Evolutionary conservation across 352 stramenopile species (phyloP).

Genomic region (Elongisporangium senticosum): DNA sequence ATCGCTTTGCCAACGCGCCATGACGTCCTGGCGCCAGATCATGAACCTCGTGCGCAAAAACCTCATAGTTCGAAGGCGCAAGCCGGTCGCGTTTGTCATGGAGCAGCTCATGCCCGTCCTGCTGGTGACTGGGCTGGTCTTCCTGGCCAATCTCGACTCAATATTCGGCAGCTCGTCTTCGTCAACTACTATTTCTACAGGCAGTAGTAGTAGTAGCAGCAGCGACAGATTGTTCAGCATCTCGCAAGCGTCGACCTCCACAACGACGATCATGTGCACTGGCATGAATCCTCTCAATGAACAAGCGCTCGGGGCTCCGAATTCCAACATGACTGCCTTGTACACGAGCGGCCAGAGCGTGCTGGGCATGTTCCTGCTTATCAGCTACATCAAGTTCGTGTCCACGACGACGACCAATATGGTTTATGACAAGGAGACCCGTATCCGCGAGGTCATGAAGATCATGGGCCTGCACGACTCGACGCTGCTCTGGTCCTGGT

Average conservation of each 20-base stretch:
- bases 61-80: constrained; percentile 34
- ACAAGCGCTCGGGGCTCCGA: constrained; percentile 27
- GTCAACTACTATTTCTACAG: too few species aligned
- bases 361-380: constrained; percentile 50
- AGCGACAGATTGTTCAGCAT: neutral
- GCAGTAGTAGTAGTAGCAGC: constrained; percentile 4
- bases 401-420: constrained; percentile 63
- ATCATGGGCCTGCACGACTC: constrained; percentile 73
- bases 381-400: constrained; percentile 66
- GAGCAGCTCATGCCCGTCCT: constrained; percentile 53
- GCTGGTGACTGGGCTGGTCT: constrained; percentile 39
- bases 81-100: constrained; percentile 48
- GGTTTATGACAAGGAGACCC: constrained; percentile 78
- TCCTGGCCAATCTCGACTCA: constrained; percentile 56
- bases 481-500: constrained; percentile 61
- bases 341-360: constrained; percentile 61
- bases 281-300: constrained; percentile 17
- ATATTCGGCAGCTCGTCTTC: constrained; percentile 26
- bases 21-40: constrained; percentile 40
- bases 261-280: constrained; percentile 27
- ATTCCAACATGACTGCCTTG: constrained; percentile 46
- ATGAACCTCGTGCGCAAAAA: constrained; percentile 77
- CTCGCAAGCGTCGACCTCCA: constrained; percentile 12
- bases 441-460: constrained; percentile 77
- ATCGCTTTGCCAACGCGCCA: constrained; percentile 19